Base-by-base conservation (phyloP, 805 yeast species). In the Saccharomycopsis olivae region DNA sequence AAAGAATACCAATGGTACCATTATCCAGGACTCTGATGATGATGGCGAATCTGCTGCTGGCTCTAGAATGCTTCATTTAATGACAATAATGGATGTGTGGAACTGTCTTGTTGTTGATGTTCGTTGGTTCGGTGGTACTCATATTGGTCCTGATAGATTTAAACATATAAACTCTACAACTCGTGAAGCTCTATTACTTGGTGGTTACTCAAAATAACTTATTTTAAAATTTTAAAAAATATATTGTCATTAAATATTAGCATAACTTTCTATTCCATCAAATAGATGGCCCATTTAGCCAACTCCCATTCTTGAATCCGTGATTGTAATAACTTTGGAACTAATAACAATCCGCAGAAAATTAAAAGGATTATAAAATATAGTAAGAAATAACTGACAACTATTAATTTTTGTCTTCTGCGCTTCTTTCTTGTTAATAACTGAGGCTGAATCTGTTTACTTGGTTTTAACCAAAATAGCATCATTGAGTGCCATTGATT, bases 1-100 rank as follows among this genome's bases (percentile, higher is more conserved):
- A 3, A 66, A 66, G 41, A 56, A 68, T n/a, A 57, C 54, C 1
- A 60, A 53, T 1, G 84, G 78, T 0, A 33, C 43, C 10, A 29
- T 35, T 9, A 70, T 75, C 0, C 65, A 69, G 28, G 96, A 92
- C 51, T 87, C 84, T 51, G 96, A 92, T 53, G 97, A 92, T 56
- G 98, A 89, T 54, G 98, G 98, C 2, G 98, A 92, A 54, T 70
- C 94, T 0, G 97, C 97, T 1, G 95, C 97, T 1, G 98, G 98
- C 8, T 75, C 88, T 4, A 64, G 96, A 43, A 62, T 88, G 67
- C 58, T 87, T 37, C 95, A 86, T 61, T 58, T 88, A 35, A 59
- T 88, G 48, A 73, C 83, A 28, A 71, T 75, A 48, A 80, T 80
- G 83, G 86, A 85, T 51, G 82, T 73, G 2, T 74, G 84, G 81